These are phyloP conservation scores for Aphanocladium album DNA, from an alignment of 2,329 filamentous ascomycete genomes.

Conservation along the genomic window DNA sequence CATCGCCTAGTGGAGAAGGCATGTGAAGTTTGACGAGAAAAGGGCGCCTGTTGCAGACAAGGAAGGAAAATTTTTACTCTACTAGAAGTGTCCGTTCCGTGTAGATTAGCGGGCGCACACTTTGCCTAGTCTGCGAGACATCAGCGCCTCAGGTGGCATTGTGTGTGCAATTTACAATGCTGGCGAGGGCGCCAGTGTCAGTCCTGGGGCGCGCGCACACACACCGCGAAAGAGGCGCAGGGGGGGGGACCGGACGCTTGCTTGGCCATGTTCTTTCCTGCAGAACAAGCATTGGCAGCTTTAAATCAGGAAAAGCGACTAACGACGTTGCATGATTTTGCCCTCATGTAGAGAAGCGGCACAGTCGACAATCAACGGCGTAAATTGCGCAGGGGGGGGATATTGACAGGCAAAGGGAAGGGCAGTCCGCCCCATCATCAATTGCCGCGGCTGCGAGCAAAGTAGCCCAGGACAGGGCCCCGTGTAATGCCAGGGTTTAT, in stretches of 20 bases:
- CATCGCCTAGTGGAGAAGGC: slow-evolving; percentile 1
- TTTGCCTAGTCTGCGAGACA: not conserved
- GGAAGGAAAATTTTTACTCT: not conserved
- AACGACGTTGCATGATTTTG: not conserved
- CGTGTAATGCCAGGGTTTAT: not conserved
- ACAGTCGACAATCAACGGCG: not conserved
- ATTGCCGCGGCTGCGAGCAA: not conserved
- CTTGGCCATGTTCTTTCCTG: not conserved
- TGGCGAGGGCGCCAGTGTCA: not conserved
- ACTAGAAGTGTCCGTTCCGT: not conserved
- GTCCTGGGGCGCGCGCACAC: not conserved
- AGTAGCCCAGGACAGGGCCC: not conserved
- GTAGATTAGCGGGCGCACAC: not conserved
- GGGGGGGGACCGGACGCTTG: not conserved
- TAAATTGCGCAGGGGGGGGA: not conserved
- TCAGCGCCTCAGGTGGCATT: not conserved
- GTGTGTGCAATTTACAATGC: not conserved
- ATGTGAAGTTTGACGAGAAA: not conserved
- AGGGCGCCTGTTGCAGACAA: not conserved
- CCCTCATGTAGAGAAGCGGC: not conserved
- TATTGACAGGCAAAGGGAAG: too few relatives aligned
- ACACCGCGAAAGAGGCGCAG: not conserved
- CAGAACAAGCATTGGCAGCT: too few relatives aligned
- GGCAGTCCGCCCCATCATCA: too few relatives aligned
- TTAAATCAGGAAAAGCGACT: too few relatives aligned